Evolutionary conservation across 306 rosid genomes (phyloP).

Genomic region (Citrullus colocynthis): DNA sequence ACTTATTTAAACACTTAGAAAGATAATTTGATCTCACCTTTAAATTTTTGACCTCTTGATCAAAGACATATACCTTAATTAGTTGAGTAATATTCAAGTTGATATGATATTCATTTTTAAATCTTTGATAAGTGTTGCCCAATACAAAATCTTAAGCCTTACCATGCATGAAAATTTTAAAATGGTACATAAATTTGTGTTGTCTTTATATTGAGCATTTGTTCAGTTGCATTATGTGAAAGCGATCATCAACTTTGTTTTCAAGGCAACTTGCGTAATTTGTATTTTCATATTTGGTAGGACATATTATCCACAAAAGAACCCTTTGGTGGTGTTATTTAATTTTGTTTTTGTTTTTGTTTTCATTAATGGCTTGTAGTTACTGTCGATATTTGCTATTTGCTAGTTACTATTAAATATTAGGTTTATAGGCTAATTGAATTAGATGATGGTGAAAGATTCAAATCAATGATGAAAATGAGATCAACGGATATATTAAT

Average conservation of each 20-base stretch:
- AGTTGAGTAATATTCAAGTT: background rate
- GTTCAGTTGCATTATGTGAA: background rate
- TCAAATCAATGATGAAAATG: background rate
- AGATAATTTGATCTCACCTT: no score
- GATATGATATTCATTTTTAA: no score
- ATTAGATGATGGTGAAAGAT: background rate
- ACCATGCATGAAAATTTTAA: background rate
- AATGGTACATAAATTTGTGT: background rate
- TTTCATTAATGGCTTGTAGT: background rate
- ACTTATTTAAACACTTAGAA: no score
- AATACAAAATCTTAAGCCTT: background rate
- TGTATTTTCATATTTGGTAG: background rate
- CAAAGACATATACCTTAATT: no score
- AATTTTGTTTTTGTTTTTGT: background rate
- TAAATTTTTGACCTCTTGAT: background rate
- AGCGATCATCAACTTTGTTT: background rate
- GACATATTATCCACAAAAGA: background rate
- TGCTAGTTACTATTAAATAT: background rate
- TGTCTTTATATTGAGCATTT: background rate
- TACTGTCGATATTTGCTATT: background rate
- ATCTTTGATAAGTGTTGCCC: background rate
- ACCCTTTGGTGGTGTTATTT: background rate
- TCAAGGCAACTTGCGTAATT: background rate
- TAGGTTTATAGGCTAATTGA: background rate
- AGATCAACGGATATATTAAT: background rate